Evolutionary conservation across 129 eudicot genomes (phyloP), one percentile per base, ranked within the genome.

Genomic region (Glebionis coronaria): DNA sequence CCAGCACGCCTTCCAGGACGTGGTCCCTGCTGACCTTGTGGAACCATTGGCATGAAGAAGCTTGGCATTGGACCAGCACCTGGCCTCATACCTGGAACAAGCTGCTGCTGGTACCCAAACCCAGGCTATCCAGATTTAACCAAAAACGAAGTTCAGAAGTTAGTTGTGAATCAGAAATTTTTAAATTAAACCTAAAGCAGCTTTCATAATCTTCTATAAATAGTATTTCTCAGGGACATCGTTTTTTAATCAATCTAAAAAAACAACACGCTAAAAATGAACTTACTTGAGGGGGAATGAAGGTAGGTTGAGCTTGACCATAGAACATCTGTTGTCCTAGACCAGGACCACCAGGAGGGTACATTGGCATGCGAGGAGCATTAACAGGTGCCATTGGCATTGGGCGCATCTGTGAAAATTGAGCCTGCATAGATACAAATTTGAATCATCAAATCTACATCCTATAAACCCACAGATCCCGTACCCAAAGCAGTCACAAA

Each of bases 31-130:
- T 84, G 97, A 15, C 94, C 90, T 75, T 76, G 97, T 64, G 83
- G 96, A 67, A 87, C 84, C 82, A 88, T 54, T 42, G 95, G 98
- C 83, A 88, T 50, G 73, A 76, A 88, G 70, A 82, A 86, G 77
- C 84, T 93, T 0, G 96, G 96, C 83, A 93, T 61, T 1, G 91
- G 95, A 15, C 82, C 83, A 5, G 85, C 95, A 50, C 85, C 89
- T 23, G 87, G 91, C 80, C 97, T 80, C 91, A 84, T 69, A 8
- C 95, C 92, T 57, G 98, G 95, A 62, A 93, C 85, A 45, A 93
- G 96, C 52, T 88, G 98, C 77, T 89, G 92, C 79, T 86, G 98
- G 73, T 93, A 93, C 23, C 98, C 97, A 77, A 93, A 93, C 31
- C 89, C 95, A 84, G 89, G 83, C 96, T 93, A 71, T 61, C 25